Evolutionary conservation across 2,329 filamentous ascomycete species (phyloP), one percentile per base, ranked within the genome.

Genomic region (Hymenoscyphus salicellus): DNA sequence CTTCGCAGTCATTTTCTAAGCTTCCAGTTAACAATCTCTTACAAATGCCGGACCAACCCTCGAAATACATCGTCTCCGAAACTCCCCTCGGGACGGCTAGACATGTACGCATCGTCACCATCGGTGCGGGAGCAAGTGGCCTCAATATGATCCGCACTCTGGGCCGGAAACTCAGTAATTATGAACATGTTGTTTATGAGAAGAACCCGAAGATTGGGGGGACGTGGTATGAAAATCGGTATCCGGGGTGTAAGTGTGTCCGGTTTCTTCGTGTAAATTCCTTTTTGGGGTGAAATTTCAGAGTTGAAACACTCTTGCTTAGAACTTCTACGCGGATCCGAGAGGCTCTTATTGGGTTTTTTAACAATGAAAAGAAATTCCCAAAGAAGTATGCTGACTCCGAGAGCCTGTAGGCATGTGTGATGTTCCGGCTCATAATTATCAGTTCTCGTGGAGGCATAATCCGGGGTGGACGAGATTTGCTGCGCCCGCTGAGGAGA

Each of bases 401-500:
- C 28, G 28, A 30, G 28, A 30, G 6, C 28, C 28, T 3, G 28
- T 30, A 30, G 28, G 28, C 28, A 30, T 78, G 61, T 86, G 83
- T 71, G 84, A 86, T 72, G 79, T 86, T 33, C 83, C 70, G n/a
- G 66, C 70, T 11, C 85, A 87, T 75, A 86, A 84, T 73, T 88
- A 88, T 71, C 85, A 86, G 71, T 87, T 86, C 71, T 83, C 84
- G 2, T 88, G 83, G 81, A 79, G 82, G 62, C 83, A 82, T 2
- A 88, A 88, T 71, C 81, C 80, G 6, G 79, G 81, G 46, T 89
- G 86, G 86, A 79, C 80, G 20, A 81, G 82, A 63, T 85, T 87
- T 71, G 87, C 84, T 70, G 79, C 83, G 0, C 76, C 79, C 0
- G 82, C 82, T 0, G 76, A 76, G 0, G 86, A 89, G 71, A 88